phyloP scores from a whole-genome alignment of 169 alveolate species.

The Plasmodium coatneyi region DNA sequence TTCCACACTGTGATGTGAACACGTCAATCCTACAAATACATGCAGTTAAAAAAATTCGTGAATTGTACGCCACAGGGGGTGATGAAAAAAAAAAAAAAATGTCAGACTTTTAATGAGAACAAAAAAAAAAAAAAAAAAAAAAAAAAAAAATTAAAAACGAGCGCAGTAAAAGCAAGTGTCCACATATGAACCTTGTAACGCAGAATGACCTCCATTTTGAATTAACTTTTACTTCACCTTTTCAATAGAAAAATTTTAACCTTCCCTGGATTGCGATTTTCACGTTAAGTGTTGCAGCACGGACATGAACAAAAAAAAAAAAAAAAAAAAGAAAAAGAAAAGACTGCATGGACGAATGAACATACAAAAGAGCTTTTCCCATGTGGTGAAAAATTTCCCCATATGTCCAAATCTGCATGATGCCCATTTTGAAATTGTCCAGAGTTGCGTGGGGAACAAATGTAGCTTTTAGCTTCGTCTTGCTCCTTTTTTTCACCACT shows the following conservation, averaged over 20 bases:
- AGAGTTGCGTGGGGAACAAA: background rate
- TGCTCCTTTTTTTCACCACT: constrained; percentile 5
- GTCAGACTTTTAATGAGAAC: background rate
- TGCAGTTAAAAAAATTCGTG: constrained; percentile 36
- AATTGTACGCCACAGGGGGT: constrained; percentile 13
- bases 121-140: constrained; percentile 23
- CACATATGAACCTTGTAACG: constrained; percentile 20
- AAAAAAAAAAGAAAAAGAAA: constrained; percentile 3
- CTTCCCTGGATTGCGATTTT: constrained; percentile 13
- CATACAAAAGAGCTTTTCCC: background rate
- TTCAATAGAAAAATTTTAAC: constrained; percentile 21
- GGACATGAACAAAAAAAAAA: constrained; percentile 16
- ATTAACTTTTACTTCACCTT: constrained; percentile 23
- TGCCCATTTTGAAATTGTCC: constrained; percentile 6
- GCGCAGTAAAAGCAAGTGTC: constrained; percentile 14
- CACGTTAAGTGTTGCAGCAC: constrained; percentile 10
- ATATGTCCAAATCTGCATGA: constrained; percentile 16
- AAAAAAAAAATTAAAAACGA: constrained; percentile 5
- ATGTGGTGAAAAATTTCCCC: background rate
- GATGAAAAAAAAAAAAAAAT: constrained; percentile 14
- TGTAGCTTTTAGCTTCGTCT: constrained; percentile 21
- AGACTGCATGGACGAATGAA: constrained; percentile 1
- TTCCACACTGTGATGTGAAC: background rate
- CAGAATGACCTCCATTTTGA: constrained; percentile 11
- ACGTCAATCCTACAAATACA: constrained; percentile 21